Evolutionary conservation across 2,329 filamentous ascomycete species (phyloP), one percentile per base, ranked within the genome.

Genomic region (Hyphodiscus sp.): DNA sequence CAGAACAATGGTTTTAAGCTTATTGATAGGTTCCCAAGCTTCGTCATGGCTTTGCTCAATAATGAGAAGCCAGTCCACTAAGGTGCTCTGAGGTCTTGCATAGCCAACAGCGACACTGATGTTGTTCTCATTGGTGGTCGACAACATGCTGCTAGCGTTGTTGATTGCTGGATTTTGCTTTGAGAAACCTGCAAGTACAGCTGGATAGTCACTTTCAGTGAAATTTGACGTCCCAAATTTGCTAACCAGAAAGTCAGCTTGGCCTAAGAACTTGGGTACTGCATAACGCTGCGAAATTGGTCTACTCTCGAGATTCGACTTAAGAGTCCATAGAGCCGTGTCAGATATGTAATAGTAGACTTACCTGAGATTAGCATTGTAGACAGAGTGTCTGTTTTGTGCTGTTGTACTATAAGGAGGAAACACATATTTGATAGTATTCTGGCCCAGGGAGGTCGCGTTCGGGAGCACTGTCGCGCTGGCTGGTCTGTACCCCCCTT

Each of bases 51-150:
- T 75, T 68, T 94, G 85, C 67, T 96, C 91, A 0, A 96, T 80
- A 2, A 95, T 63, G 2, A 96, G 73, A 5, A 88, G 83, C 91
- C 91, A 96, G 63, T 92, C 82, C 8, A 88, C 88, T 50, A 95
- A 71, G 0, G 72, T 67, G 5, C 78, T 89, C 50, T 80, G 76
- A 0, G 87, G 82, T 11, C 86, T 76, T 8, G 89, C 88, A 63
- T 84, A 92, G 20, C 91, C 91, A n/a, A 91, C 85, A 11, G 89
- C 86, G 1, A 96, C 89, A 3, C 71, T 67, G 10, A 78, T 68
- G 0, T 79, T 79, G 58, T 89, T 76, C 63, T 96, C 90, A 61
- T 96, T 95, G 9, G 68, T 75, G 0, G 88, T 87, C 11, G 81
- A 80, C 15, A 95, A 74, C 1, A 78, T 67, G 56, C 83, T 83